Percentiles rank a stretch among this genome's conserved stretches.
These are phyloP conservation scores for Candida glaebosa DNA, from an alignment of 805 yeast genomes.

Conservation along the genomic window DNA sequence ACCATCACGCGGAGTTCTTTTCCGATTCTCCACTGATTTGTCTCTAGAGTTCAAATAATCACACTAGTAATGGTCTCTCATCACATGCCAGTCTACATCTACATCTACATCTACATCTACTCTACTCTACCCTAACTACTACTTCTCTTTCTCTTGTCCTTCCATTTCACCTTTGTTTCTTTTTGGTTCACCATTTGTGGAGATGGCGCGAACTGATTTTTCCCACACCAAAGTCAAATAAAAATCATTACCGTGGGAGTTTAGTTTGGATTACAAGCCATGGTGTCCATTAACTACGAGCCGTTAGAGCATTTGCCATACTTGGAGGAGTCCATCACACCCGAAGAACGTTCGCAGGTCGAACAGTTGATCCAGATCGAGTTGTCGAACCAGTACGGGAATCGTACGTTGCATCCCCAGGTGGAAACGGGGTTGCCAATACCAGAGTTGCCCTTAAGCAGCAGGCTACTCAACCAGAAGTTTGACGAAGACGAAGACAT, in stretches of 20 bases:
- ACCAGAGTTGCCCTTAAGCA: not conserved
- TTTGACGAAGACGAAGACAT: constrained; percentile 21
- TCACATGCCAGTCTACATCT: too few species aligned
- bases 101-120: not conserved
- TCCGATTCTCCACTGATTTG: too few species aligned
- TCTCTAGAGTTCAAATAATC: too few species aligned
- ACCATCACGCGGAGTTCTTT: too few species aligned
- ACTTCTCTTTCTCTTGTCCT: too few species aligned
- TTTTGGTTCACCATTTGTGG: not conserved
- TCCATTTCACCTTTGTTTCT: not conserved
- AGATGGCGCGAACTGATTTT: not conserved
- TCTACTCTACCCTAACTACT: not conserved
- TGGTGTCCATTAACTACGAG: constrained; percentile 29
- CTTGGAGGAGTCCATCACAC: constrained; percentile 32
- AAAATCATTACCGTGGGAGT: not conserved
- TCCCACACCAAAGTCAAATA: not conserved
- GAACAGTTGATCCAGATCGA: constrained; percentile 32
- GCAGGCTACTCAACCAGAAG: not conserved
- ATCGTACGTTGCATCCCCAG: constrained; percentile 17
- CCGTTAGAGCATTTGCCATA: constrained; percentile 32
- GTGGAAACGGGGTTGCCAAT: constrained; percentile 19
- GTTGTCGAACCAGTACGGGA: constrained; percentile 12
- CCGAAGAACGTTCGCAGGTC: constrained; percentile 32
- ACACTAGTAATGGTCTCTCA: too few species aligned
- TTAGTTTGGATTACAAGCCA: too few species aligned